Percentiles rank a stretch among this genome's conserved stretches.
Conservation (phyloP, 352 stramenopile genomes). For the Globisporangium acanthophoron region DNA sequence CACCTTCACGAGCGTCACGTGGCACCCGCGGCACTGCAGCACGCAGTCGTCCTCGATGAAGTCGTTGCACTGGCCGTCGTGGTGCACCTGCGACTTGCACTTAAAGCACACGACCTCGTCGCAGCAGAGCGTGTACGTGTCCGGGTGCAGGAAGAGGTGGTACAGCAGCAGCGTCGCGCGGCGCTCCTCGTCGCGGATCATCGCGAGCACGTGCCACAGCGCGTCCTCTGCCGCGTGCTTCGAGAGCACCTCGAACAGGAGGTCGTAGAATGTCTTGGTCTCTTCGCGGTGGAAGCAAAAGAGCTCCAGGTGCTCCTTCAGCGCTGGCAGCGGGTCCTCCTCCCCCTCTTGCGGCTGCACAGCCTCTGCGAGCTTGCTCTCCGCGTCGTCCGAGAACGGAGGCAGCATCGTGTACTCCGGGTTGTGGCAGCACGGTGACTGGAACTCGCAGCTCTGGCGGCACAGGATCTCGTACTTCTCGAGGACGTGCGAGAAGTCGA, state of each 20-base stretch:
- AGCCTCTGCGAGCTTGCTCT: conserved; percentile 2
- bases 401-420: conserved; percentile 51
- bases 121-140: conserved; percentile 48
- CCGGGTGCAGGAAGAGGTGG: conserved; percentile 34
- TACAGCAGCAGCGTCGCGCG: conserved; percentile 43
- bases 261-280: conserved; percentile 25
- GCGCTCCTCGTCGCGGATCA: conserved; percentile 49
- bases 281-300: conserved; percentile 39
- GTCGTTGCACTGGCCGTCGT: conserved; percentile 42
- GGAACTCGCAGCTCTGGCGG: conserved; percentile 53
- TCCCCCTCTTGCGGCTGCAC: conserved; percentile 15
- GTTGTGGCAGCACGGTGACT: conserved; percentile 38
- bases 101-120: conserved; percentile 47
- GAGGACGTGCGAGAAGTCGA: conserved; percentile 42
- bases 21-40: conserved; percentile 46
- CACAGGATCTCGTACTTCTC: conserved; percentile 58
- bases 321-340: conserved; percentile 13
- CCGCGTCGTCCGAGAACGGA: conserved; percentile 6
- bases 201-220: conserved; percentile 27
- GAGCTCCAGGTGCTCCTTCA: conserved; percentile 18
- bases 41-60: conserved; percentile 49
- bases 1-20: conserved; percentile 57
- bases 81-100: conserved; percentile 44
- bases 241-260: conserved; percentile 22
- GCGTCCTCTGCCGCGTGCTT: conserved; percentile 13